These are phyloP conservation scores for Sideroxylon spinosum DNA, from an alignment of 179 eudicot genomes.

Conservation along the genomic window DNA sequence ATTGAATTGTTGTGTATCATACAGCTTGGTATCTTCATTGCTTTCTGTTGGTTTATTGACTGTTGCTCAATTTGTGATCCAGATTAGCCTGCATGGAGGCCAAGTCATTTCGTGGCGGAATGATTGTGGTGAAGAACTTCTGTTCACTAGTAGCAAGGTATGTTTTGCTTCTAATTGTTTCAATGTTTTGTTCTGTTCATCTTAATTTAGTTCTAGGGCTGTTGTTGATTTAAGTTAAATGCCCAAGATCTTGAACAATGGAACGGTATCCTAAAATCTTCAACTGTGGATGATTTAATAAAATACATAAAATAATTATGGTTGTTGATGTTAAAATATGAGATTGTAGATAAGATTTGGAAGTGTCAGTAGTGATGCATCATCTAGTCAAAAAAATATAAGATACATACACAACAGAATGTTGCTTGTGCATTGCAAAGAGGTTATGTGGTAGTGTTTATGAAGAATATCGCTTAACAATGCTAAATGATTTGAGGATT, in stretches of 20 bases:
- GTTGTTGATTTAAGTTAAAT: conserved; percentile 4
- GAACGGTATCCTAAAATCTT: conserved; percentile 3
- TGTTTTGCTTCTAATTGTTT: conserved; percentile 1
- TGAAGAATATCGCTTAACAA: too few relatives aligned
- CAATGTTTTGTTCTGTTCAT: not conserved
- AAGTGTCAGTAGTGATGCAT: not conserved
- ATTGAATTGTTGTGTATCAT: not conserved
- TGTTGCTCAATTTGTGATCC: conserved; percentile 12
- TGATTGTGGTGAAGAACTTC: conserved; percentile 81
- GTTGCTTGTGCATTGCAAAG: not conserved
- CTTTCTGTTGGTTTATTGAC: not conserved
- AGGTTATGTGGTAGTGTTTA: too few relatives aligned
- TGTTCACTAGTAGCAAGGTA: conserved; percentile 84
- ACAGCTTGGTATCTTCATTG: not conserved
- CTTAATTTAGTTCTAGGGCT: not conserved
- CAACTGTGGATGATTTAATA: not conserved
- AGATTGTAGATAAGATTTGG: not conserved
- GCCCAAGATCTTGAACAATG: not conserved
- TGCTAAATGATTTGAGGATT: too few relatives aligned
- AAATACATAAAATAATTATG: not conserved
- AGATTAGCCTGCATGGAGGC: conserved; percentile 84
- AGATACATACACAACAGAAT: not conserved
- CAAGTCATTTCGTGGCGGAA: conserved; percentile 89
- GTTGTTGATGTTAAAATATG: conserved; percentile 2
- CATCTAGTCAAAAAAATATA: not conserved